phyloP scores from a whole-genome alignment of 805 yeast species.

The Saturnispora kantuleensis region DNA sequence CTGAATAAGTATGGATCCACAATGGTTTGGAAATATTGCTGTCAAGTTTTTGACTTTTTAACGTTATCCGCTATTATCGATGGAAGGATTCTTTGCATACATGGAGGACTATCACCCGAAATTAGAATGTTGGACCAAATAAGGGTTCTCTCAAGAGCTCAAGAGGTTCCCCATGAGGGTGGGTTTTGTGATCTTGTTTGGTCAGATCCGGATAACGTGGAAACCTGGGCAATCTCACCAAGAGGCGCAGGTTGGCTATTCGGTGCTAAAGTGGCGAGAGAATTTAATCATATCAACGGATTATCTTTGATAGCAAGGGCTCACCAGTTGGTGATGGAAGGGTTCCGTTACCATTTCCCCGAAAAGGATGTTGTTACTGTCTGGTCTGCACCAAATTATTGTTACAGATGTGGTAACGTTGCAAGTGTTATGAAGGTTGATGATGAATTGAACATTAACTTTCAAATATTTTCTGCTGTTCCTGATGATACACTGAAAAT shows the following conservation, averaged over 20 bases:
- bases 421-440: constrained; percentile 97
- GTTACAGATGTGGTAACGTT: constrained; percentile 96
- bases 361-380: constrained; percentile 96
- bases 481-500: constrained; percentile 57
- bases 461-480: constrained; percentile 91
- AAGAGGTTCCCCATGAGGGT: constrained; percentile 98
- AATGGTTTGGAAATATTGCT: constrained; percentile 93
- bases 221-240: constrained; percentile 96
- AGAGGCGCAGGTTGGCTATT: constrained; percentile 99
- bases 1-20: constrained; percentile 87
- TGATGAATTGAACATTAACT: constrained; percentile 76
- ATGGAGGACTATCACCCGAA: constrained; percentile 96
- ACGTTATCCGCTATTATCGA: constrained; percentile 94
- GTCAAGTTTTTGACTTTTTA: constrained; percentile 90
- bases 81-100: constrained; percentile 89
- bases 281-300: constrained; percentile 91
- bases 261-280: constrained; percentile 89
- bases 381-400: constrained; percentile 96
- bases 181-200: constrained; percentile 96
- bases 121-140: constrained; percentile 96
- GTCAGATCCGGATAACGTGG: constrained; percentile 97
- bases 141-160: constrained; percentile 88
- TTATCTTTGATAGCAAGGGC: constrained; percentile 87
- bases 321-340: constrained; percentile 98
- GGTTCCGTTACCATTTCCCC: constrained; percentile 91